Evolutionary conservation across 352 stramenopile genomes (phyloP).

Genomic region (Globisporangium iwayamae): DNA sequence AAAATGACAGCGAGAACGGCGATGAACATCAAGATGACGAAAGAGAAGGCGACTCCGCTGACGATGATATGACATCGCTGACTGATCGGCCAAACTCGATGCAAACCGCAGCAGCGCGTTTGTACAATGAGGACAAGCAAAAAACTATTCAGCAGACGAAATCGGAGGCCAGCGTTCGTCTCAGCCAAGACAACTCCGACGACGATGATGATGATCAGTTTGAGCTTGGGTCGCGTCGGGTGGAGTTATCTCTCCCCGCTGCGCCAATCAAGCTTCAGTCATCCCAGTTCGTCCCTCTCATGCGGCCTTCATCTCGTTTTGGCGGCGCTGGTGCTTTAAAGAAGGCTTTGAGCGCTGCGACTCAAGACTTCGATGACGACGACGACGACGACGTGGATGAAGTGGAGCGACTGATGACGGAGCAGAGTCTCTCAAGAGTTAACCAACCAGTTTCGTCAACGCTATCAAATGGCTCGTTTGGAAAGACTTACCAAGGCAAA

Average conservation of each 20-base stretch:
- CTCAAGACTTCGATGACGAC: constrained; percentile 19
- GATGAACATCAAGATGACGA: neutral
- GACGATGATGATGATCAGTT: neutral
- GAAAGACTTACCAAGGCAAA: neutral
- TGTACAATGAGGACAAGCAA: constrained; percentile 1
- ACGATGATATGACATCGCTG: no score
- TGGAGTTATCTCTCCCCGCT: constrained; percentile 4
- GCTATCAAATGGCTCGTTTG: neutral
- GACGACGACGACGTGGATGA: constrained; percentile 21
- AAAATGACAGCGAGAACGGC: constrained; percentile 1
- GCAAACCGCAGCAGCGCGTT: neutral
- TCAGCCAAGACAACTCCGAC: neutral
- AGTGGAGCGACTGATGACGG: constrained; percentile 11
- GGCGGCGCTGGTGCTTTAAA: constrained; percentile 9
- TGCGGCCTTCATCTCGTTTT: neutral
- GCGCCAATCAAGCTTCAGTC: constrained; percentile 6
- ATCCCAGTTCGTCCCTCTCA: neutral
- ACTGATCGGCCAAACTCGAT: neutral
- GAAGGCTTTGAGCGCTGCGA: constrained; percentile 6
- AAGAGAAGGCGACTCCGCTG: neutral
- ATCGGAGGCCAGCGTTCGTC: neutral
- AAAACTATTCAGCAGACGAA: neutral
- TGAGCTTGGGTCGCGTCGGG: neutral
- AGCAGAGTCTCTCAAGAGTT: constrained; percentile 4
- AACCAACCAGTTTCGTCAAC: neutral